Percentiles rank a stretch among this genome's conserved stretches.
Conservation (phyloP, 2,329 filamentous ascomycete species). For the Aspergillus vadensis region DNA sequence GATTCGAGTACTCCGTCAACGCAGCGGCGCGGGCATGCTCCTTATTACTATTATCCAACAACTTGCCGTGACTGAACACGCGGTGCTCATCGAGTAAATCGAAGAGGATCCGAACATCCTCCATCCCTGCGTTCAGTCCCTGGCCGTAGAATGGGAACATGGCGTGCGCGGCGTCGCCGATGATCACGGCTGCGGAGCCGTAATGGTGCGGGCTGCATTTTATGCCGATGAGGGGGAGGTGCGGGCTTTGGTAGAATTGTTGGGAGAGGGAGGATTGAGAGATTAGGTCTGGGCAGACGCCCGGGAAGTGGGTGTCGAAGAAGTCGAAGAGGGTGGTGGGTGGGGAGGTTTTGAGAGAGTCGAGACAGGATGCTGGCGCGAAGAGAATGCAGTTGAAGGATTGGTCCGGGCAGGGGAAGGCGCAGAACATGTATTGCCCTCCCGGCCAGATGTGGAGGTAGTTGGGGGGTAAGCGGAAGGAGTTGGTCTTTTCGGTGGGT, state of each 20-base stretch:
- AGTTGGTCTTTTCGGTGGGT: slow-evolving; percentile 49
- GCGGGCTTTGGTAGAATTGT: slow-evolving; percentile 80
- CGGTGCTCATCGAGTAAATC: slow-evolving; percentile 45
- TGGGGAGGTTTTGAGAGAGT: slow-evolving; percentile 62
- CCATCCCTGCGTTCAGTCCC: slow-evolving; percentile 94
- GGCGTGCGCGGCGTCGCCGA: slow-evolving; percentile 93
- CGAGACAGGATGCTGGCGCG: slow-evolving; percentile 71
- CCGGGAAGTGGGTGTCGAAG: slow-evolving; percentile 84
- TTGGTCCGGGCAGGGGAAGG: slow-evolving; percentile 83
- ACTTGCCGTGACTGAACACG: slow-evolving; percentile 25
- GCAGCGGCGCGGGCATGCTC: slow-evolving; percentile 45
- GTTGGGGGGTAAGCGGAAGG: slow-evolving; percentile 82
- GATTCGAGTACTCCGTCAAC: slow-evolving; percentile 71
- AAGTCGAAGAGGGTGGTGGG: slow-evolving; percentile 74
- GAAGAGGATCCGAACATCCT: slow-evolving; percentile 59
- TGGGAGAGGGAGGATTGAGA: slow-evolving; percentile 65
- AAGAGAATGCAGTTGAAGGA: slow-evolving; percentile 96
- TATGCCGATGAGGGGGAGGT: slow-evolving; percentile 88
- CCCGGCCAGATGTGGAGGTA: slow-evolving; percentile 98
- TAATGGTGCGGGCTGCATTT: slow-evolving; percentile 93
- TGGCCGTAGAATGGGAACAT: slow-evolving; percentile 99
- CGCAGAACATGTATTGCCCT: slow-evolving; percentile 96
- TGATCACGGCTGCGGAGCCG: slow-evolving; percentile 72
- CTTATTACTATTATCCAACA: too few species aligned
- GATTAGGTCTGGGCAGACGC: slow-evolving; percentile 67